Evolutionary conservation across 352 stramenopile genomes (phyloP).

Genomic region (Pythium dissimile): DNA sequence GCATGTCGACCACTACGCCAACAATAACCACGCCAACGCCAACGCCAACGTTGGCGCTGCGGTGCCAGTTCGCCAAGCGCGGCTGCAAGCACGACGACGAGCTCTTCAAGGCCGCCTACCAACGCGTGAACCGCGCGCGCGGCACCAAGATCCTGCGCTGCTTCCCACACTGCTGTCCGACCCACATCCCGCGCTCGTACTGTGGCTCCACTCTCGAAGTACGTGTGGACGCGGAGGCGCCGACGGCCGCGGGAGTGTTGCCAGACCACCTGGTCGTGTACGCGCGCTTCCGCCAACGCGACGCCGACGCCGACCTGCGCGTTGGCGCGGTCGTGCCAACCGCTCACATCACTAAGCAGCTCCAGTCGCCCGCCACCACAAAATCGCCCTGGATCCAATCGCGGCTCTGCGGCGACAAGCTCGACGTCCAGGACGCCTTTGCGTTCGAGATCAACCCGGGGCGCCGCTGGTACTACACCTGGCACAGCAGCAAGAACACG

Average conservation of each 20-base stretch:
- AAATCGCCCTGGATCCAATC: constrained; percentile 9
- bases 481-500: constrained; percentile 14
- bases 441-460: constrained; percentile 17
- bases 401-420: background rate
- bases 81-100: constrained; percentile 13
- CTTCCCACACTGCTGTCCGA: constrained; percentile 38
- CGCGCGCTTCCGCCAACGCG: constrained; percentile 7
- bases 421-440: background rate
- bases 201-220: constrained; percentile 30
- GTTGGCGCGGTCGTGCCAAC: background rate
- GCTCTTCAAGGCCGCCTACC: constrained; percentile 17
- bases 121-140: constrained; percentile 18
- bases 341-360: background rate
- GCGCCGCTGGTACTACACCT: constrained; percentile 15
- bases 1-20: background rate
- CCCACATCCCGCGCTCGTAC: constrained; percentile 36
- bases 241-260: background rate
- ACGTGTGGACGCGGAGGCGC: background rate
- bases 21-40: background rate
- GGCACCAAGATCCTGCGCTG: constrained; percentile 24
- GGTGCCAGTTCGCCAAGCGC: background rate
- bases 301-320: background rate
- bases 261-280: background rate
- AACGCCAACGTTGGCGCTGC: background rate
- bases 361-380: constrained; percentile 7